phyloP scores from a whole-genome alignment of 768 basidiomycete genomes.

The Rhodotorula paludigena region DNA sequence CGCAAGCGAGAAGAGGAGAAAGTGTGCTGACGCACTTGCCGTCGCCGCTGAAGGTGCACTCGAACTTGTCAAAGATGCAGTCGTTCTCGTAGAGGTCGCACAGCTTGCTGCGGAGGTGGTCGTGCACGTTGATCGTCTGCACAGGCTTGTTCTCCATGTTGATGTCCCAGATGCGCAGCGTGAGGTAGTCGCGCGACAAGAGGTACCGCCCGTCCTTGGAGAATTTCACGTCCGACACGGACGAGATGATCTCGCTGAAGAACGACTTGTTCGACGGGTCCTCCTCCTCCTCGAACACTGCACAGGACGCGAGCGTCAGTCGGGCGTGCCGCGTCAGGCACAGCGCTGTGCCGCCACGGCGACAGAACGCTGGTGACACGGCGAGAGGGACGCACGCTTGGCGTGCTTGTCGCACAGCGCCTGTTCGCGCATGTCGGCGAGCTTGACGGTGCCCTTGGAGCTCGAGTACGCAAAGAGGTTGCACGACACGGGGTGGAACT shows the following conservation, averaged over 20 bases:
- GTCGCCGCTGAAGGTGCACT: constrained; percentile 96
- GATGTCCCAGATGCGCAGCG: constrained; percentile 98
- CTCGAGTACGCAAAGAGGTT: constrained; percentile 99
- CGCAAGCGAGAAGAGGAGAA: too few species aligned
- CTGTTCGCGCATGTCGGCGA: constrained; percentile 98
- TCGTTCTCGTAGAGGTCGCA: constrained; percentile 99
- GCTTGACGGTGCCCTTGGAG: constrained; percentile 98
- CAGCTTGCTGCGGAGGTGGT: constrained; percentile 91
- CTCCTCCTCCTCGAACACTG: constrained; percentile 98
- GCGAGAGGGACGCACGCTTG: constrained; percentile 64
- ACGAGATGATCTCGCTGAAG: constrained; percentile 99
- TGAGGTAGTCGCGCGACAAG: constrained; percentile 91
- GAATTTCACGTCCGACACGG: constrained; percentile 99
- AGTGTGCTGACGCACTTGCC: constrained; percentile 62
- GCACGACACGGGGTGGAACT: constrained; percentile 96
- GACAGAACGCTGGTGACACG: too few species aligned
- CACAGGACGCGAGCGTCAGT: background rate
- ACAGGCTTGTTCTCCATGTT: constrained; percentile 96
- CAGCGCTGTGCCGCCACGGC: too few species aligned
- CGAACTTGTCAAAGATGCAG: constrained; percentile 99
- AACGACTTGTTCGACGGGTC: constrained; percentile 95
- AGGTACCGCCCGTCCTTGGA: constrained; percentile 96
- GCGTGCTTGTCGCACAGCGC: constrained; percentile 93
- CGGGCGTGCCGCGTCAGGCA: background rate
- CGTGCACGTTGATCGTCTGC: constrained; percentile 97